Percentiles rank a stretch among this genome's conserved stretches.
Evolutionary conservation across 2,329 filamentous ascomycete species (phyloP).

Genomic region (Colletotrichum costaricense): DNA sequence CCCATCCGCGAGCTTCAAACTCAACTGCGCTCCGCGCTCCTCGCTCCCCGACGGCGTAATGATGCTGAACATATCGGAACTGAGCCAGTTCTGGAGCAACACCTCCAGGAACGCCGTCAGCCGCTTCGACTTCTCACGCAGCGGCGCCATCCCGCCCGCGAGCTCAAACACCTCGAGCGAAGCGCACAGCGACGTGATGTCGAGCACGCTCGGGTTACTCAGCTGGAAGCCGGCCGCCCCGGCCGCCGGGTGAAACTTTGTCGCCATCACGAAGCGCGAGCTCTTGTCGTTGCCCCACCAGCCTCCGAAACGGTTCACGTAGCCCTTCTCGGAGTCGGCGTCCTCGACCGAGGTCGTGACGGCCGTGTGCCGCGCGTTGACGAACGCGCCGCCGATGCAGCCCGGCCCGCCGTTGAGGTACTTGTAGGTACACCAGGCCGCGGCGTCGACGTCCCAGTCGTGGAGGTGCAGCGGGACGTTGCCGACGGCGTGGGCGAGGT

Average conservation of each 20-base stretch:
- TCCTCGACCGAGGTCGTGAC: conserved; percentile 57
- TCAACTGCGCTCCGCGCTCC: conserved; percentile 81
- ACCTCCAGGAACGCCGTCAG: conserved; percentile 80
- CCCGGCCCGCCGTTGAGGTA: conserved; percentile 91
- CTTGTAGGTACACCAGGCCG: conserved; percentile 95
- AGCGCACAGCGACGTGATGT: conserved; percentile 76
- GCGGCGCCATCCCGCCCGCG: conserved; percentile 69
- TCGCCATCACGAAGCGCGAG: conserved; percentile 85
- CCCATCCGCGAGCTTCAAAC: conserved; percentile 72
- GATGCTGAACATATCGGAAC: conserved; percentile 59
- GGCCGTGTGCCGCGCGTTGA: conserved; percentile 78
- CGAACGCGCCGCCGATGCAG: conserved; percentile 82
- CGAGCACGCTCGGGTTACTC: conserved; percentile 83
- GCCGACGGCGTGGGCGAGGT: conserved; percentile 86
- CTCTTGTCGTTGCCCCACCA: conserved; percentile 90
- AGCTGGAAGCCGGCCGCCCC: conserved; percentile 87
- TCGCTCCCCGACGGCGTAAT: conserved; percentile 74
- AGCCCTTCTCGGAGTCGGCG: conserved; percentile 56
- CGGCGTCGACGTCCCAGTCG: conserved; percentile 92
- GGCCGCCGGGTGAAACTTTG: conserved; percentile 79
- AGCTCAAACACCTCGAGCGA: conserved; percentile 77
- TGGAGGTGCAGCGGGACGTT: conserved; percentile 85
- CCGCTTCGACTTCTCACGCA: conserved; percentile 74
- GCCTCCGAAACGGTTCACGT: conserved; percentile 76
- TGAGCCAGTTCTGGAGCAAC: conserved; percentile 55